Percentiles rank a stretch among this genome's conserved stretches.
These are phyloP conservation scores for Aspergillus ibericus DNA, from an alignment of 2,329 filamentous ascomycete species.

Conservation along the genomic window DNA sequence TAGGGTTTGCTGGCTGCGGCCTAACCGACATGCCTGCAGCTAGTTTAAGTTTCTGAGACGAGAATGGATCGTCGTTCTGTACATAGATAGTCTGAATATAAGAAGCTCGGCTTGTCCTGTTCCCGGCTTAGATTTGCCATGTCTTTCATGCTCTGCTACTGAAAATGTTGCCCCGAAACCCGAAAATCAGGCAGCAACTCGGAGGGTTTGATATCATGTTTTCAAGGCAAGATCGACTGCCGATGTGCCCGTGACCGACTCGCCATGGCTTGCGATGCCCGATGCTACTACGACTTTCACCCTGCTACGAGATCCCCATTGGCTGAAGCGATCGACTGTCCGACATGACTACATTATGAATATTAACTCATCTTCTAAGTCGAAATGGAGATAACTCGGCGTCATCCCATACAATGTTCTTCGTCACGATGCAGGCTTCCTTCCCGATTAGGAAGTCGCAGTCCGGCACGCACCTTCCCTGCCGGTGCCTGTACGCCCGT, in stretches of 20 bases:
- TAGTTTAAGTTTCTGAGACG: neutral
- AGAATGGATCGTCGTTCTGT: conserved; percentile 1
- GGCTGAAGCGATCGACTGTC: too few species aligned
- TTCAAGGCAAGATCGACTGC: neutral
- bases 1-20: conserved; percentile 9
- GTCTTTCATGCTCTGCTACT: neutral
- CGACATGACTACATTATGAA: too few species aligned
- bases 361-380: too few species aligned
- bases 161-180: neutral
- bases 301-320: neutral
- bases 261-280: neutral
- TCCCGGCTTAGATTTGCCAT: neutral
- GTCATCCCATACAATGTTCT: neutral
- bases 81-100: conserved; percentile 10
- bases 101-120: neutral
- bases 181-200: neutral
- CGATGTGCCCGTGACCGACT: neutral
- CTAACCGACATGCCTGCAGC: conserved; percentile 7
- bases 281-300: neutral
- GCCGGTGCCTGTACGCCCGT: neutral
- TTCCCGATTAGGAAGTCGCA: neutral
- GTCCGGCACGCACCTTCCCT: neutral
- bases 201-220: neutral
- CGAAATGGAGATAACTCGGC: too few species aligned
- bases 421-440: neutral